phyloP scores from a whole-genome alignment of 345 rosid species.

The Boechera retrofracta region DNA sequence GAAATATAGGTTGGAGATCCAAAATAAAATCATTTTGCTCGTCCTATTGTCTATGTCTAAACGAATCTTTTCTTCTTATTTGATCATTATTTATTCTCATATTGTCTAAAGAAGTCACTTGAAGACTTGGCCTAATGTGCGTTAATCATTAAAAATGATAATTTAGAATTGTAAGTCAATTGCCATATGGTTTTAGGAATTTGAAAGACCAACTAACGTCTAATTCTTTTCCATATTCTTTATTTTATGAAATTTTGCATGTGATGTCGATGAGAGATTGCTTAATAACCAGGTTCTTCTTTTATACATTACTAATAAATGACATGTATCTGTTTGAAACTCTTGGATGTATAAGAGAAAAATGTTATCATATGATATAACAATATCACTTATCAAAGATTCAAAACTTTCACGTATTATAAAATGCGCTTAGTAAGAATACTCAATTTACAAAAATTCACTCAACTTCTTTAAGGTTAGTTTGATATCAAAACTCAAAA shows the following conservation, averaged over 20 bases:
- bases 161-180: neutral
- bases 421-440: neutral
- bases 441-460: too few species aligned
- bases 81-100: conserved; percentile 24
- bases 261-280: neutral
- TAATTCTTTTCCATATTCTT: conserved; percentile 1
- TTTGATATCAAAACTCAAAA: neutral
- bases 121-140: conserved; percentile 18
- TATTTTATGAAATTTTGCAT: conserved; percentile 18
- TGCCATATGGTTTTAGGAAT: conserved; percentile 13
- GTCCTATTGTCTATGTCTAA: conserved; percentile 38
- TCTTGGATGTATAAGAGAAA: neutral
- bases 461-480: neutral
- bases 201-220: conserved; percentile 38
- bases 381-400: neutral
- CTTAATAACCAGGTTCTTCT: neutral
- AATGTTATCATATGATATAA: neutral
- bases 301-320: neutral
- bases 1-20: conserved; percentile 2
- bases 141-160: conserved; percentile 28
- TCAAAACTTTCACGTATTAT: neutral
- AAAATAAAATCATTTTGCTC: conserved; percentile 23
- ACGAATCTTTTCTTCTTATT: conserved; percentile 28
- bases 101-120: neutral
- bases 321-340: neutral